Base-by-base conservation (phyloP, 1,284 basidiomycete species). In the Marasmius tenuissimus region DNA sequence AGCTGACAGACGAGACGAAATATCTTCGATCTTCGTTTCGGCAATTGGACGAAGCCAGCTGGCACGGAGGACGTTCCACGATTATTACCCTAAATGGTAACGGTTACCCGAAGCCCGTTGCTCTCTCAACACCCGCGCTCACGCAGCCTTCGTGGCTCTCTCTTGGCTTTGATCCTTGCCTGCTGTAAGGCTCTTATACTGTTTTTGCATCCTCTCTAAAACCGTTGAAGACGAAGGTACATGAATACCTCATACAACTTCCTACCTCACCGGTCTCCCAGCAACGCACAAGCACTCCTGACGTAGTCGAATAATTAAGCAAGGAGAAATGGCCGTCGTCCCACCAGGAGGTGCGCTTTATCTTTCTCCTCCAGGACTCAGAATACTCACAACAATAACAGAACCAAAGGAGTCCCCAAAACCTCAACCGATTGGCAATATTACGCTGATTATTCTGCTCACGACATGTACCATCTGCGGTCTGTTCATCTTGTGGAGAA, bases 401-500 rank as follows among this genome's bases (percentile, higher is more conserved):
- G 89, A 86, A 70, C 86, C 89, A 11, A 80, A 80, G 53, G 75
- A 79, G 55, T 79, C 84, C 6, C 83, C 81, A 10, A 89, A 86
- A 69, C 88, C 88, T 7, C 81, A 90, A 65, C 89, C 89, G 9
- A 77, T 89, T 59, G 81, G 81, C 6, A 85, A 81, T 66, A 76
- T 82, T 61, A 76, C 82, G 16, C 63, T 87, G 61, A 72, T 90
- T 11, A 73, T 86, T 59, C 76, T 91, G 7, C 77, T 86, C 63
- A 89, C 87, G 22, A 82, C 81, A 6, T 87, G 84, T 69, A 84
- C 82, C 2, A 70, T 87, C 4, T 87, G 85, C 63, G 70, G 77
- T 3, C 69, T 92, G 4, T 91, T 89, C 68, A 63, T 92, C 33
- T 72, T 92, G 0, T 91, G 87, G 88, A 78, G 86, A 62, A 76